A percentile compares a stretch with the other conserved stretches of the same genome.
phyloP scores from a whole-genome alignment of 352 stramenopile genomes.

The Thalassiosira mediterranea region DNA sequence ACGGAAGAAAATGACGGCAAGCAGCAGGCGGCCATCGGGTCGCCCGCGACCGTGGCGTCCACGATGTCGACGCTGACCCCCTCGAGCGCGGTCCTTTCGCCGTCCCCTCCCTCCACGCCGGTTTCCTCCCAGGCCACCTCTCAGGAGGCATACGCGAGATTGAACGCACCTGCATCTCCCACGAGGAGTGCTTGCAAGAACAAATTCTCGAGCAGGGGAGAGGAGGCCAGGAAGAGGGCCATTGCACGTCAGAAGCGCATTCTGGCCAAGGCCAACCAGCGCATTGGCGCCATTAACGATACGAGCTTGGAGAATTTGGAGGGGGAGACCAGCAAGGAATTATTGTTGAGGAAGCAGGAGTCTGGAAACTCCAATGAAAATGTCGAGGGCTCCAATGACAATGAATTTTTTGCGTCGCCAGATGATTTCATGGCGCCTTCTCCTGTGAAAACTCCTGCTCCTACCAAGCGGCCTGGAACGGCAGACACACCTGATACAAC shows the following conservation, averaged over 20 bases:
- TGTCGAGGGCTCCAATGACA: neutral
- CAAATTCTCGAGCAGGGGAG: slow-evolving; percentile 7
- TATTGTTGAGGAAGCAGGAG: neutral
- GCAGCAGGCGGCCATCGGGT: neutral
- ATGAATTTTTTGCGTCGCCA: too few relatives aligned
- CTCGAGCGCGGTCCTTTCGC: neutral
- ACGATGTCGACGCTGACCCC: neutral
- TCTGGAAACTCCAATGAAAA: neutral
- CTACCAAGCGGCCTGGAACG: too few relatives aligned
- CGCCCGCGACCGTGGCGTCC: neutral
- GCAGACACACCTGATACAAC: too few relatives aligned
- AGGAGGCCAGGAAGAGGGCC: slow-evolving; percentile 16
- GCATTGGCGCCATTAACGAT: slow-evolving; percentile 25
- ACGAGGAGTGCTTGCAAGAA: neutral
- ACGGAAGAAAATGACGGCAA: slow-evolving; percentile 1
- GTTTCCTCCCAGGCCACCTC: neutral
- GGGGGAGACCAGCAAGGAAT: neutral
- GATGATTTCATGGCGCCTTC: too few relatives aligned
- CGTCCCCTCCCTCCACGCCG: neutral
- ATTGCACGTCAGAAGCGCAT: slow-evolving; percentile 34
- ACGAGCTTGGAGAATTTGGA: slow-evolving; percentile 18
- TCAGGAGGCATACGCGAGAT: neutral
- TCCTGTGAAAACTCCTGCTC: too few relatives aligned
- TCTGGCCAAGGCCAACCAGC: slow-evolving; percentile 15
- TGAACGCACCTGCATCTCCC: neutral